Conservation (phyloP, 2,329 filamentous ascomycete genomes). For the Pseudocercospora eumusae region DNA sequence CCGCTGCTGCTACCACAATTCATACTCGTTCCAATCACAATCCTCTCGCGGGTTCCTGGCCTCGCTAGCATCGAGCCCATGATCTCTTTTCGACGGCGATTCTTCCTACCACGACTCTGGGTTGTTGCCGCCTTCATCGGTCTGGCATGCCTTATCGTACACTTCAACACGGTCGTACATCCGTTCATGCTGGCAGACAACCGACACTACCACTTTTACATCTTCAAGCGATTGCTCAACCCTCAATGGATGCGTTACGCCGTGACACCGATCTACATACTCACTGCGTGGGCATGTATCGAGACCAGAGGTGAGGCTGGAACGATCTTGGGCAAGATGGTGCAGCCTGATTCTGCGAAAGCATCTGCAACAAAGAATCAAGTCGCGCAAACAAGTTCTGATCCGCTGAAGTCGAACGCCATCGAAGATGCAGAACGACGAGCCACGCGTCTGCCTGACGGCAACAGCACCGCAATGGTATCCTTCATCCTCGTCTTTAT, state of each 20-base stretch:
- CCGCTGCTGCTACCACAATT: constrained; percentile 68
- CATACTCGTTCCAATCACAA: constrained; percentile 37
- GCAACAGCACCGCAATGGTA: constrained; percentile 36
- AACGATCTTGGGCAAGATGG: background rate
- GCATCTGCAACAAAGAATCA: background rate
- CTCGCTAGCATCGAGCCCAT: constrained; percentile 36
- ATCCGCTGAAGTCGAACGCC: constrained; percentile 13
- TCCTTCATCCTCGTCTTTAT: constrained; percentile 65
- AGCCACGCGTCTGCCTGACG: constrained; percentile 30
- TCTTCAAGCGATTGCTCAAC: constrained; percentile 78
- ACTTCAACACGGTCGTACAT: constrained; percentile 89
- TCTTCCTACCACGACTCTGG: constrained; percentile 43
- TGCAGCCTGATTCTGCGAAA: background rate
- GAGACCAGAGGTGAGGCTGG: constrained; percentile 52
- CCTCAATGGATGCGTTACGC: constrained; percentile 49
- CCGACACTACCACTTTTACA: constrained; percentile 94
- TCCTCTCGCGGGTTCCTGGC: constrained; percentile 32
- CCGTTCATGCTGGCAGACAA: constrained; percentile 97
- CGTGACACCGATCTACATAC: constrained; percentile 66
- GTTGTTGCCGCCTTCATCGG: constrained; percentile 43
- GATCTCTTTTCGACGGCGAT: constrained; percentile 39
- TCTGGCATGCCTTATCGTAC: constrained; percentile 57
- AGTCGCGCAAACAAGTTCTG: constrained; percentile 5
- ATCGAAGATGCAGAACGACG: constrained; percentile 13
- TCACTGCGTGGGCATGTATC: constrained; percentile 69